phyloP scores from a whole-genome alignment of 2,329 filamentous ascomycete genomes.

The Arthrobotrys sphaeroides region DNA sequence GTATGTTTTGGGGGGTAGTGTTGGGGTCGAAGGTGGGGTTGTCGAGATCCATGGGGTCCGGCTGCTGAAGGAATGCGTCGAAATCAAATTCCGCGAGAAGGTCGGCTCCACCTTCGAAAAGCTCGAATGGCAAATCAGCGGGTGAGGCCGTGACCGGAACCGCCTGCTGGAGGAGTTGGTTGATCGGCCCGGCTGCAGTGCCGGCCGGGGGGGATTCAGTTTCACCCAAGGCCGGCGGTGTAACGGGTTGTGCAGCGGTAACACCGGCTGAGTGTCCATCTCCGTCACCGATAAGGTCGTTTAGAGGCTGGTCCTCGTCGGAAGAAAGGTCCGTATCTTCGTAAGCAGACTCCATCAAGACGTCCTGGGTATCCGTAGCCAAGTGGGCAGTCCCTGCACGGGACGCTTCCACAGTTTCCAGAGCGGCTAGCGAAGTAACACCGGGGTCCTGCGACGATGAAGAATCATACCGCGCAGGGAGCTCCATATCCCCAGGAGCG shows the following conservation, averaged over 20 bases:
- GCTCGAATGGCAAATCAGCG: constrained; percentile 25
- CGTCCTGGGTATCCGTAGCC: background rate
- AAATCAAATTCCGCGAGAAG: constrained; percentile 38
- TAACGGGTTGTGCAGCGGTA: background rate
- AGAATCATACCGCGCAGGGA: background rate
- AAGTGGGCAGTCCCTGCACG: background rate
- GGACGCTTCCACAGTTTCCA: background rate
- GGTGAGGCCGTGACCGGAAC: background rate
- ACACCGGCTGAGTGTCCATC: background rate
- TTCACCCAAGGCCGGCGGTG: background rate
- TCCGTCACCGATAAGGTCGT: background rate
- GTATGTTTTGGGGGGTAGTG: constrained; percentile 20
- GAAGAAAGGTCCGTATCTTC: constrained; percentile 29
- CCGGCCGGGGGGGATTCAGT: background rate
- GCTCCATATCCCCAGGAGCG: background rate
- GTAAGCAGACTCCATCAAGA: constrained; percentile 30
- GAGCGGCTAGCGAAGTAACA: background rate
- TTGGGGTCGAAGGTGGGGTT: constrained; percentile 36
- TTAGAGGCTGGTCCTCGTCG: constrained; percentile 18
- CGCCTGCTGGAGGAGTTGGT: background rate
- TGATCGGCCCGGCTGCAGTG: background rate
- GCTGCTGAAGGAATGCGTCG: constrained; percentile 30
- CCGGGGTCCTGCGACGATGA: constrained; percentile 4
- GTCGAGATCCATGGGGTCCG: constrained; percentile 49
- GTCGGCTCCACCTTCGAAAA: constrained; percentile 11